A percentile compares a stretch with the other conserved stretches of the same genome.
Conservation (phyloP, 768 basidiomycete species). For the Hygrophorus pudorinus region DNA sequence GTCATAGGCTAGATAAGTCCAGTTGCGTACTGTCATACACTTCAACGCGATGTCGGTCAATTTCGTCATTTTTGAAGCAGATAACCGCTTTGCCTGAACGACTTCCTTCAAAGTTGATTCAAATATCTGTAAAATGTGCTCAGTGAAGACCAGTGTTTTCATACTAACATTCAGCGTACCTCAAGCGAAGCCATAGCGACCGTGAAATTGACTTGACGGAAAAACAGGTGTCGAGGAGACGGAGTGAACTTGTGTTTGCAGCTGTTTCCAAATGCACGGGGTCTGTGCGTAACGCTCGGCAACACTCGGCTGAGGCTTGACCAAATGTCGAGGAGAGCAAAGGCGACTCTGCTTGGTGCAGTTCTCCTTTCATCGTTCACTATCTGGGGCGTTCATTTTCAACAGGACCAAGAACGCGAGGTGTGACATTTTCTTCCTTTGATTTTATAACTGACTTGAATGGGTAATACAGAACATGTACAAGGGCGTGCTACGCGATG, state of each 20-base stretch:
- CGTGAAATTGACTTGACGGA: conserved; percentile 1
- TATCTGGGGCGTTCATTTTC: conserved; percentile 84
- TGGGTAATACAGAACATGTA: conserved; percentile 65
- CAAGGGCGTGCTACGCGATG: conserved; percentile 81
- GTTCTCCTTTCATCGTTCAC: conserved; percentile 54
- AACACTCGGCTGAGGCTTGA: conserved; percentile 16
- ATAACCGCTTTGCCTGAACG: conserved; percentile 74
- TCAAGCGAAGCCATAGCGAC: conserved; percentile 30
- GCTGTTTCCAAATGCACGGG: not conserved
- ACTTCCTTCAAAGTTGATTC: conserved; percentile 74
- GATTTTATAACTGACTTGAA: conserved; percentile 6
- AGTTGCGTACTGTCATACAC: conserved; percentile 57
- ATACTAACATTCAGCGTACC: conserved; percentile 18
- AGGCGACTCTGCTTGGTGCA: conserved; percentile 62
- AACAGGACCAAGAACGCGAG: conserved; percentile 76
- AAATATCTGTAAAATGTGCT: conserved; percentile 48
- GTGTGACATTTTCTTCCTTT: conserved; percentile 27
- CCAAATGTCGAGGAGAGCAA: conserved; percentile 57
- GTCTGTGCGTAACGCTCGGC: conserved; percentile 13
- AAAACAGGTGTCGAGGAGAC: conserved; percentile 1
- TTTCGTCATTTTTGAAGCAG: conserved; percentile 73
- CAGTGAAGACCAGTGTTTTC: conserved; percentile 5
- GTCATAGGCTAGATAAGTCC: not conserved
- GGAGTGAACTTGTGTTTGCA: not conserved
- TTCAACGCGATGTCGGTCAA: conserved; percentile 72